Percentiles rank a stretch among this genome's conserved stretches.
Evolutionary conservation across 1,139 yeast species (phyloP).

Genomic region (Pneumocystis wakefieldiae): DNA sequence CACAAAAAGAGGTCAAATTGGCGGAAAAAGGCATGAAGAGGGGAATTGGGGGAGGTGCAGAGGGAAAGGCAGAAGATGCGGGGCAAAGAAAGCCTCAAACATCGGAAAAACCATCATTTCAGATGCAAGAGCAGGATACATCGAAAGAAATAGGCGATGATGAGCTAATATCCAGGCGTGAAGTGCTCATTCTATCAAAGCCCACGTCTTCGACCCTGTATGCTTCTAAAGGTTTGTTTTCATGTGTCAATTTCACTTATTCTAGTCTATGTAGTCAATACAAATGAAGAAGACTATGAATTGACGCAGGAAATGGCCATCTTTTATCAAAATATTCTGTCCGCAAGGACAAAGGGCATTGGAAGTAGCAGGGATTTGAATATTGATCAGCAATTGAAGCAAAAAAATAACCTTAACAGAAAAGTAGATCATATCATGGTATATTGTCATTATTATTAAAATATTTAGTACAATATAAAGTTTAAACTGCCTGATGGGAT

Average conservation of each 20-base stretch:
- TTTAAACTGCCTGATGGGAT: conserved; percentile 5
- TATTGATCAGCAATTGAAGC: neutral
- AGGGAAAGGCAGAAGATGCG: neutral
- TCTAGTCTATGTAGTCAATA: neutral
- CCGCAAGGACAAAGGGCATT: conserved; percentile 4
- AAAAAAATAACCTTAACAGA: neutral
- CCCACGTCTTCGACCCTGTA: neutral
- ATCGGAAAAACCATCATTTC: neutral
- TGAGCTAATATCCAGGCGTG: neutral
- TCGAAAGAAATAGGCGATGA: neutral
- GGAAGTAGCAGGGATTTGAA: neutral
- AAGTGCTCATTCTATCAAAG: neutral
- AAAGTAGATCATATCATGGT: neutral
- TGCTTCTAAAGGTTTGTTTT: neutral
- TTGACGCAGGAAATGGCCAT: conserved; percentile 8
- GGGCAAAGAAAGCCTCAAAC: neutral
- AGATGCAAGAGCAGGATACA: neutral
- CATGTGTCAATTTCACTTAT: neutral
- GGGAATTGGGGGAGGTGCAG: neutral
- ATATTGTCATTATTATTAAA: neutral
- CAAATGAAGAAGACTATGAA: conserved; percentile 8
- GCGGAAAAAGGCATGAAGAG: neutral
- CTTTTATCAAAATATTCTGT: conserved; percentile 8
- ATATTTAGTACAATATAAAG: conserved; percentile 1
- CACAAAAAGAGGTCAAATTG: neutral